Evolutionary conservation across 2,329 filamentous ascomycete species (phyloP), one percentile per base, ranked within the genome.

Genomic region (Epichloe scottii): DNA sequence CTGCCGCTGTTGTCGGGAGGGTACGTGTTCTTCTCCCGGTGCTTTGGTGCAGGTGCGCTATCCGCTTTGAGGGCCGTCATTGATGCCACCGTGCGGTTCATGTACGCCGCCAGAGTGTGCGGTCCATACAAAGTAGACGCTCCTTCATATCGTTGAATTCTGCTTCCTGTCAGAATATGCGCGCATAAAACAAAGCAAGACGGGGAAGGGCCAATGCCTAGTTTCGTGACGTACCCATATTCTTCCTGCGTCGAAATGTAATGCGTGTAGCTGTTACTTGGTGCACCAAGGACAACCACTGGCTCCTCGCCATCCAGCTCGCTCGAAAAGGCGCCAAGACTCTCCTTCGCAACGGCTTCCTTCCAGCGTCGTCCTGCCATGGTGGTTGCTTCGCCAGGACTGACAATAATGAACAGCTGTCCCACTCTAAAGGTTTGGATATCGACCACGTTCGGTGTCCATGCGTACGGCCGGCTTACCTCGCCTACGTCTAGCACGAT

Each of bases 311-410:
- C 59, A 12, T 61, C 61, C 4, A 69, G 59, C 3, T 68, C 68
- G 3, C 75, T 65, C 2, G 71, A 58, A 10, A 77, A 68, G 1
- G 71, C 59, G 11, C 58, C 53, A 1, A 63, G 59, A 5, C 76
- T 77, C 41, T 78, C 74, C 2, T 68, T 66, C 19, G 74, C 71
- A 49, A 93, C 73, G 2, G 87, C 84, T 53, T 78, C 73, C 59
- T 85, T 85, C 90, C 90, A 96, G 35, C 90, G 80, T 11, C 90
- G 80, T 1, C 90, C 90, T 1, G 87, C 78, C 90, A 95, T 96
- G 8, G 90, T 95, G 0, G 87, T 93, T 1, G 87, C 88, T 68
- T 96, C 90, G 44, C 88, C 87, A 0, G 89, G 85, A 30, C 84
- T 85, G n/a, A 95, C 77, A 56, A 95, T 83, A 56, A 95, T 86